These are phyloP conservation scores for Ceraceosorus guamensis DNA, from an alignment of 1,284 basidiomycete species.

Conservation along the genomic window DNA sequence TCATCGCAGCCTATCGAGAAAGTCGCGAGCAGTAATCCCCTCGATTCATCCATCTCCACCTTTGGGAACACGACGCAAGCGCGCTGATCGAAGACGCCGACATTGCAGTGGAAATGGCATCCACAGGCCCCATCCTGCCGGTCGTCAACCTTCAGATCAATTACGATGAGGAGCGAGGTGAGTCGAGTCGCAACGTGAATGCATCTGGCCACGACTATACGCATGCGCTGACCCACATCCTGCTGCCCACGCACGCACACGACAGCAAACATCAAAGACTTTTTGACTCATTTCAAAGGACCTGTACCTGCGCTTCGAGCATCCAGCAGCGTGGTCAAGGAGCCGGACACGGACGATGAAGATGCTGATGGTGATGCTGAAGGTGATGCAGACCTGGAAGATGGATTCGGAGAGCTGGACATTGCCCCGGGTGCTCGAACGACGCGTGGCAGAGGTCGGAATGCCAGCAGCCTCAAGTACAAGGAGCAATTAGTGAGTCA, in stretches of 20 bases:
- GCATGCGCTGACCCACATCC: background rate
- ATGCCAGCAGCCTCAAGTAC: slow-evolving; percentile 59
- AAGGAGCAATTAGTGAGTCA: slow-evolving; percentile 73
- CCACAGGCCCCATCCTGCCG: slow-evolving; percentile 50
- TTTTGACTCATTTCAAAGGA: slow-evolving; percentile 38
- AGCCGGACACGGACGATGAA: slow-evolving; percentile 19
- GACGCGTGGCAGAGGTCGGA: slow-evolving; percentile 1
- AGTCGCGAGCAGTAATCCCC: too few species aligned
- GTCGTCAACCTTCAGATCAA: slow-evolving; percentile 55
- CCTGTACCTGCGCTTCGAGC: slow-evolving; percentile 5
- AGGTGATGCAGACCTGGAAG: slow-evolving; percentile 8
- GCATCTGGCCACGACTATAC: too few species aligned
- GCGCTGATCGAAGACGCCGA: too few species aligned
- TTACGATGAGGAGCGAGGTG: slow-evolving; percentile 54
- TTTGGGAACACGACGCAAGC: too few species aligned
- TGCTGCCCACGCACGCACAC: background rate
- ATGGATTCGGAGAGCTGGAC: slow-evolving; percentile 9
- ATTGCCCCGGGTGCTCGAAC: background rate
- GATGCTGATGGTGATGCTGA: slow-evolving; percentile 5
- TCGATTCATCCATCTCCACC: too few species aligned
- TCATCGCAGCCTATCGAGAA: too few species aligned
- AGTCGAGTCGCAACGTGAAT: background rate
- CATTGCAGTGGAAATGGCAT: background rate
- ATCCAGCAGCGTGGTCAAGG: background rate
- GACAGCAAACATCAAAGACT: slow-evolving; percentile 36